Base-by-base conservation (phyloP, 2,329 filamentous ascomycete species). In the Fusarium nematophilum region DNA sequence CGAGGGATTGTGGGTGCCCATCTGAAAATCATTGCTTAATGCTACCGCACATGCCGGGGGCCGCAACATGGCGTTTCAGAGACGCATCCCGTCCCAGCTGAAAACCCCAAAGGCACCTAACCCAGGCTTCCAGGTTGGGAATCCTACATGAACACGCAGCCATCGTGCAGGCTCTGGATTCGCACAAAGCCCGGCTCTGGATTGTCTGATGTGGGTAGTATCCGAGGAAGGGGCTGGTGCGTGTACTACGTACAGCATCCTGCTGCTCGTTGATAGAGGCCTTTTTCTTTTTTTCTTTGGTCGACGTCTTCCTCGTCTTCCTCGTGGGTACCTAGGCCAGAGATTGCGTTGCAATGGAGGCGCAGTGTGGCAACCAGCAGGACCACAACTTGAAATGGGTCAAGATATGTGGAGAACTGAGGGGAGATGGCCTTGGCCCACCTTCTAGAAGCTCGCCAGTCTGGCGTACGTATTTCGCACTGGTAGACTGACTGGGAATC, bases 341-440 rank as follows among this genome's bases (percentile, higher is more conserved):
- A 67, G 62, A 62, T 66, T 66, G 57, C 55, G 57, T 68, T 58
- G 54, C 63, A 53, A 65, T 59, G 36, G 54, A 45, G 60, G 65
- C 65, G 57, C 65, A 68, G 65, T 55, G 43, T 40, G 50, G 46
- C 56, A 61, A 43, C 48, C 53, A 40, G 44, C 33, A 47, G 34
- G 31, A 51, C 31, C 49, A 59, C n/a, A 30, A 45, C 39, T 53
- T 33, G 26, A 44, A 23, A 34, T 25, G 34, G 15, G 38, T 42
- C 40, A 21, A 37, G 31, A 46, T 10, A 17, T 37, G 31, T 29
- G 44, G 44, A 30, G 44, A 48, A 25, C 15, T 9, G 27, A 58
- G n/a, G n/a, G 30, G 18, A 45, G 36, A 45, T 17, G 34, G 17
- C 38, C 53, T 31, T 31, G 53, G 43, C 39, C n/a, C 18, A 33